Base-by-base conservation (phyloP, 2,329 filamentous ascomycete species). In the Aspergillus sclerotialis region DNA sequence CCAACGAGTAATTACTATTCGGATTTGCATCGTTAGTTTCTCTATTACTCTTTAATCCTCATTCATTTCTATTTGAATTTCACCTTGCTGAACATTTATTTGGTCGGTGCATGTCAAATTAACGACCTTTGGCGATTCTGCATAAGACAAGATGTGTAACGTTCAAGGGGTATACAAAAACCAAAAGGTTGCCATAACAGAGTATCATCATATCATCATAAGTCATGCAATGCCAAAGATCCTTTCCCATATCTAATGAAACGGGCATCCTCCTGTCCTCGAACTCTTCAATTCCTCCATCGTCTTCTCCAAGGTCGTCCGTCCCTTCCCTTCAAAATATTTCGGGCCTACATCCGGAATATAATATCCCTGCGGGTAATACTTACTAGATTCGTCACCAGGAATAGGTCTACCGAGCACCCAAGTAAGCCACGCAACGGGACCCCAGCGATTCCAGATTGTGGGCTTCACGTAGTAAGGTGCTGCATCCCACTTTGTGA, bases 381-480 rank as follows among this genome's bases (percentile, higher is more conserved):
- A 73, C 40, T 61, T 68, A 21, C 65, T 55, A 3, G 60, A 64
- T 17, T 64, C 56, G 29, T 72, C 64, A 12, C 68, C 70, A 0
- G 73, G 72, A 11, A 73, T 44, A 15, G 66, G 62, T 13, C 60
- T 55, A 2, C 72, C 70, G 17, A 68, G 45, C 4, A 63, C 30
- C 49, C 69, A 58, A 17, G 62, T 67, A 8, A 75, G 37, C 67
- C 70, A 70, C 0, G 70, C 78, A 39, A 56, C 55, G 0, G 70
- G 78, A 2, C 75, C 76, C 77, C 74, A 86, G 38, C 75, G 73
- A 48, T 70, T 76, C 75, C 70, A 76, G 26, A 74, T 55, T 0
- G 73, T 81, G 17, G 69, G 68, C 40, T 72, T 68, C 15, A 75
- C 66, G 56, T 84, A 85, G 59, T 75, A 84, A 2, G 82, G 82